Percentiles rank a stretch among this genome's conserved stretches.
These are phyloP conservation scores for Phytopythium mirpurense DNA, from an alignment of 352 stramenopile genomes.

Conservation along the genomic window DNA sequence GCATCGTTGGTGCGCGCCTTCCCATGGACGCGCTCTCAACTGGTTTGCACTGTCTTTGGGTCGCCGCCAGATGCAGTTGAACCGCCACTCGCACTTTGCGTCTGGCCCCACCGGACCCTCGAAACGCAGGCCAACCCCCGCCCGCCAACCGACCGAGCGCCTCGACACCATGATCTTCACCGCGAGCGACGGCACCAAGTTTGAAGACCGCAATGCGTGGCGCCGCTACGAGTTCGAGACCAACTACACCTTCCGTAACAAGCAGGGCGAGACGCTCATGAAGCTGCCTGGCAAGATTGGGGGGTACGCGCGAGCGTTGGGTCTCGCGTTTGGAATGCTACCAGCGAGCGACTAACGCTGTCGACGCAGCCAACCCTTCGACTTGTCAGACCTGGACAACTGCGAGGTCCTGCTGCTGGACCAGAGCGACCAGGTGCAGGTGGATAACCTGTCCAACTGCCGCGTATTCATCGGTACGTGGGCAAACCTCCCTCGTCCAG, in stretches of 20 bases:
- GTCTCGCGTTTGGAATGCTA: background rate
- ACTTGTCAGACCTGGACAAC: constrained; percentile 74
- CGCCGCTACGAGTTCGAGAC: constrained; percentile 90
- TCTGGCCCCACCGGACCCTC: background rate
- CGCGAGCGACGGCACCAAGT: constrained; percentile 85
- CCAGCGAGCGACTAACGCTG: background rate
- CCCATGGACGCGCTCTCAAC: too few species aligned
- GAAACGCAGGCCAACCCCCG: background rate
- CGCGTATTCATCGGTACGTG: constrained; percentile 78
- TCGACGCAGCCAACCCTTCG: constrained; percentile 69
- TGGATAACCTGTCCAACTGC: constrained; percentile 87
- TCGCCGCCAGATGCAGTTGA: too few species aligned
- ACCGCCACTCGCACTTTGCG: constrained; percentile 5
- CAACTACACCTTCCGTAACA: constrained; percentile 90
- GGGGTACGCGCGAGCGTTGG: constrained; percentile 21
- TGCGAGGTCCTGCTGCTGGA: constrained; percentile 86
- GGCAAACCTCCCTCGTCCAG: too few species aligned
- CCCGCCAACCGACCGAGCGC: background rate
- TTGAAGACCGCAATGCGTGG: constrained; percentile 77
- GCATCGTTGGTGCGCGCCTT: background rate
- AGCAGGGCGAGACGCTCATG: constrained; percentile 63
- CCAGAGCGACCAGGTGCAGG: constrained; percentile 86
- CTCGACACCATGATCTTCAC: constrained; percentile 39
- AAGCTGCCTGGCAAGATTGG: constrained; percentile 80
- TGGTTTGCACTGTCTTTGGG: too few species aligned